Evolutionary conservation across 2,329 filamentous ascomycete genomes (phyloP).

Genomic region (Fusarium burgessii): DNA sequence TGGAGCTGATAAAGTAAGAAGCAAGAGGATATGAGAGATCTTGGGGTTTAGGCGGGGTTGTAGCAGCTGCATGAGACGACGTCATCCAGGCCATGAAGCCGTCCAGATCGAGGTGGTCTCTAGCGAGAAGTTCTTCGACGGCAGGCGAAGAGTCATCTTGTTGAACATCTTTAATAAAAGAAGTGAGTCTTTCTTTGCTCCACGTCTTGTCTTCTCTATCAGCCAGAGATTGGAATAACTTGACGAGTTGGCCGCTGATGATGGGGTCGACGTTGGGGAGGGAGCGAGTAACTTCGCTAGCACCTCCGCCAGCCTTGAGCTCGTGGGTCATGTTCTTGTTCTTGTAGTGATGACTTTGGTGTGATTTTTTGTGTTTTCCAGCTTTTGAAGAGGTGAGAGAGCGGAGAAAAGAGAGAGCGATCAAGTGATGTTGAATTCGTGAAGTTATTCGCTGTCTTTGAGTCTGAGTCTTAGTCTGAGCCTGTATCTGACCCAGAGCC

Average conservation of each 20-base stretch:
- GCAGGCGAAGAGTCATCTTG: slow-evolving; percentile 52
- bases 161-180: slow-evolving; percentile 63
- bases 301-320: slow-evolving; percentile 61
- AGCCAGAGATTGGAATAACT: slow-evolving; percentile 60
- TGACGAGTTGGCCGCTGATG: slow-evolving; percentile 58
- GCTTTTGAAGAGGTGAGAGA: slow-evolving; percentile 9
- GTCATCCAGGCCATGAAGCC: slow-evolving; percentile 69
- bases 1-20: slow-evolving; percentile 94
- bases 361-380: neutral
- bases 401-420: slow-evolving; percentile 36
- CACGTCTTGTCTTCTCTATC: slow-evolving; percentile 56
- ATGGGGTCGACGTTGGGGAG: slow-evolving; percentile 57
- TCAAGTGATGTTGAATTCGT: slow-evolving; percentile 36
- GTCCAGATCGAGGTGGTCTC: slow-evolving; percentile 58
- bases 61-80: slow-evolving; percentile 59
- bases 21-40: slow-evolving; percentile 82
- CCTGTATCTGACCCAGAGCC: neutral
- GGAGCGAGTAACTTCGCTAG: slow-evolving; percentile 55
- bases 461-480: neutral
- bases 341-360: neutral
- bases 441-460: slow-evolving; percentile 39
- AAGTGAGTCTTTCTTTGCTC: slow-evolving; percentile 58
- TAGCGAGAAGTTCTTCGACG: slow-evolving; percentile 44
- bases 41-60: slow-evolving; percentile 54
- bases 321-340: slow-evolving; percentile 29